phyloP scores from a whole-genome alignment of 495 filamentous ascomycete species.

The Xylaria grammica region DNA sequence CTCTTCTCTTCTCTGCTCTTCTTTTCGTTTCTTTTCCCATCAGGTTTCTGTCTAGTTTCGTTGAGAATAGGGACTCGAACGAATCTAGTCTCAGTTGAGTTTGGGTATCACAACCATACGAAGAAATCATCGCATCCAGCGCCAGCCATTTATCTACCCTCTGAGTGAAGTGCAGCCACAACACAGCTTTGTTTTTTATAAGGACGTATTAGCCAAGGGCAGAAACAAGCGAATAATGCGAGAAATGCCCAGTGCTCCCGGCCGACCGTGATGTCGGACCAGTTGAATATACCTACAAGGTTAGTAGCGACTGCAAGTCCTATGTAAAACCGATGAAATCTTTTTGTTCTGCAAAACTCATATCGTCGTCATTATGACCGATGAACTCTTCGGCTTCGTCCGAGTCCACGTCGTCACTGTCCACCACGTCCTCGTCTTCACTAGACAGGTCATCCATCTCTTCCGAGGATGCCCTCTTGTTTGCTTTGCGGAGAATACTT shows the following conservation, averaged over 20 bases:
- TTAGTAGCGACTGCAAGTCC: slow-evolving; percentile 26
- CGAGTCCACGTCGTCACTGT: slow-evolving; percentile 88
- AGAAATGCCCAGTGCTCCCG: neutral
- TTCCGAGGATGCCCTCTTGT: slow-evolving; percentile 41
- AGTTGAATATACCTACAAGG: slow-evolving; percentile 18
- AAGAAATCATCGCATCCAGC: slow-evolving; percentile 16
- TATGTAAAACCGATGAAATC: slow-evolving; percentile 54
- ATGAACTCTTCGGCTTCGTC: slow-evolving; percentile 80
- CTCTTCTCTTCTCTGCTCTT: slow-evolving; percentile 18
- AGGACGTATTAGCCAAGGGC: slow-evolving; percentile 8
- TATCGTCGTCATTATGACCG: slow-evolving; percentile 48
- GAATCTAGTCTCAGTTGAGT: slow-evolving; percentile 1
- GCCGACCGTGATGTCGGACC: neutral
- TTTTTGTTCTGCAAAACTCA: slow-evolving; percentile 49
- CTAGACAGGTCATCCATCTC: slow-evolving; percentile 81
- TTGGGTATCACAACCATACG: slow-evolving; percentile 28
- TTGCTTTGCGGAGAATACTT: slow-evolving; percentile 59
- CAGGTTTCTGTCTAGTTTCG: neutral
- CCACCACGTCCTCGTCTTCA: slow-evolving; percentile 79
- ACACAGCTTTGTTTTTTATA: neutral
- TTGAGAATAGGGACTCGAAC: neutral
- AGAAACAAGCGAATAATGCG: neutral
- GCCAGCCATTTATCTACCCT: slow-evolving; percentile 14
- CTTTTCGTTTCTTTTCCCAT: slow-evolving; percentile 19
- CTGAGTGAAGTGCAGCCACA: neutral